Evolutionary conservation across 176 grass and related monocot genomes (phyloP), one percentile per base, ranked within the genome.

Genomic region (Puccinellia tenuiflora): DNA sequence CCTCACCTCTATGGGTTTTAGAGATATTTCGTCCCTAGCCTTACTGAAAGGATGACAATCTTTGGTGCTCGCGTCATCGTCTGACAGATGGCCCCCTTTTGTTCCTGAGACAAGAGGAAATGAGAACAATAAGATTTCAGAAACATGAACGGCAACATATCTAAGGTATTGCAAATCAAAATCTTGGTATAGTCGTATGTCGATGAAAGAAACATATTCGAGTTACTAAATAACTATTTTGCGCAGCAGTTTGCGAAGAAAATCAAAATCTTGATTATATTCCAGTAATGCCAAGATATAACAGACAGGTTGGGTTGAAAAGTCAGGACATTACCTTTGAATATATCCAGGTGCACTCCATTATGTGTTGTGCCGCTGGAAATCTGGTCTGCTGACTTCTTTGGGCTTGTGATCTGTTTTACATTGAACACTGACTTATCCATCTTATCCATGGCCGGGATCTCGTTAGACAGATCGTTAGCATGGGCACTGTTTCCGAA

Each of bases 21-120:
- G 83, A 72, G 62, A 83, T 87, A 83, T 93, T 81, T 93, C 78
- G 78, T 91, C 93, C 9, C 73, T 68, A 25, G 66, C 52, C 47
- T 64, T 87, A 75, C 84, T 78, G 79, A 84, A 95, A 90, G 85
- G 89, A 73, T 93, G 89, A 17, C 79, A 82, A 76, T 93, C 87
- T 88, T 85, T 87, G 3, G 0, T 18, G 47, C 20, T 33, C 38
- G 63, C 35, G 0, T 72, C 71, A 20, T 81, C 72, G 18, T 85
- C 85, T n/a, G 82, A 78, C 46, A 66, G 56, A 82, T 83, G 67
- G 1, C 75, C 80, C 5, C 79, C 73, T 83, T 90, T 87, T 75
- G 75, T 75, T 76, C 75, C 88, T 90, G 68, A n/a, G 29, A 74
- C 3, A 34, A 5, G 18, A 39, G 40, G 64, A 69, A 16, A 51